A percentile compares a stretch with the other conserved stretches of the same genome.
Evolutionary conservation across 352 stramenopile genomes (phyloP).

Genomic region (Globisporangium carolinianum): DNA sequence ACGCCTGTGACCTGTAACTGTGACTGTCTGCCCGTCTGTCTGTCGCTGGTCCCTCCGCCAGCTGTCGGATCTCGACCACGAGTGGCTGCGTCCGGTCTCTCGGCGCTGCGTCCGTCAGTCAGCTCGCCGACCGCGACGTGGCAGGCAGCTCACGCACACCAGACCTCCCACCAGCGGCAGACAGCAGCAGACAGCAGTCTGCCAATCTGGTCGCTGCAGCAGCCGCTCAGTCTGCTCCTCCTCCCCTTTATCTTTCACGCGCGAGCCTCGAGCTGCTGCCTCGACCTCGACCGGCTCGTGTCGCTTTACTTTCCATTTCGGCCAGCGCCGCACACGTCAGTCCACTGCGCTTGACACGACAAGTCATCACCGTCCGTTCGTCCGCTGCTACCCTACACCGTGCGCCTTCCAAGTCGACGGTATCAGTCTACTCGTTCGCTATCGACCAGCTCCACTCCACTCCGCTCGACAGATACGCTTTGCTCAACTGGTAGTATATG

Average conservation of each 20-base stretch:
- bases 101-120: not conserved
- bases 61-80: no score
- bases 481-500: not conserved
- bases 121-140: not conserved
- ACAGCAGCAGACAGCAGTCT: not conserved
- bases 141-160: not conserved
- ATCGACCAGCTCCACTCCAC: not conserved
- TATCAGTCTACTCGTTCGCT: not conserved
- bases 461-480: no score
- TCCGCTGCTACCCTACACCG: not conserved
- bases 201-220: no score
- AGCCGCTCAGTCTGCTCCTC: no score
- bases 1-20: no score
- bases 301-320: slow-evolving; percentile 16
- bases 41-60: no score
- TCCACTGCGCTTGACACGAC: not conserved
- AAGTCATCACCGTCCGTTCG: not conserved
- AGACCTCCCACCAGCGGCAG: not conserved
- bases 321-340: slow-evolving; percentile 5
- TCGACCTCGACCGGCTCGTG: not conserved
- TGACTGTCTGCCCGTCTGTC: no score
- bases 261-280: not conserved
- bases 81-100: no score
- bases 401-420: not conserved
- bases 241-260: no score